Base-by-base conservation (phyloP, 2,329 filamentous ascomycete genomes). In the Daldinia eschscholtzii region DNA sequence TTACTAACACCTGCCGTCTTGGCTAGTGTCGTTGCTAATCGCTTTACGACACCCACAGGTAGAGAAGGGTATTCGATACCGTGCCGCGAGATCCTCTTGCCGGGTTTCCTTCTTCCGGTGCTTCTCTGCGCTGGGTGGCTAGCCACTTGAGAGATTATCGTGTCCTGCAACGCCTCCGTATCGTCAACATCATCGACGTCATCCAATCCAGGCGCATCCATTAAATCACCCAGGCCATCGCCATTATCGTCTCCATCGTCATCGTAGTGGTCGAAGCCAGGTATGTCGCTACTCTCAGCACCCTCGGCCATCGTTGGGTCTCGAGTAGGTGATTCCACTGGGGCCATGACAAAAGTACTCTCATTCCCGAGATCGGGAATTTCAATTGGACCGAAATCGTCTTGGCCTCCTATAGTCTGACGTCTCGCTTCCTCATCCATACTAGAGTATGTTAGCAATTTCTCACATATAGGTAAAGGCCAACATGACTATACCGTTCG, bases 31-130 rank as follows among this genome's bases (percentile, higher is more conserved):
- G 90, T 90, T 6, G 91, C 91, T 1, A 93, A 81, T 70, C 89
- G 86, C 80, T 94, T 95, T 57, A 97, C 89, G 20, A 94, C 88
- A 0, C 88, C 86, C 0, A 87, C 81, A 2, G 94, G 93, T 46
- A 97, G 82, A 0, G 91, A 89, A 0, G 93, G 92, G 72, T 94
- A 94, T 68, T 91, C 87, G 57, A 92, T 89, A 28, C 93, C 93
- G 75, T 94, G 85, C 56, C 87, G 87, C 0, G 93, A 97, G 55
- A 89, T 84, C 70, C 87, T 86, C 72, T 88, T 83, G 30, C 78
- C 79, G 5, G 79, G 77, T 73, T 85, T 86, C 66, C 77, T 80
- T 67, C 79, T 80, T 65, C 78, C 79, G 46, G 70, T 68, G 46
- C 65, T 62, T 52, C 65, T 65, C 13, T 62, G 61, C 23, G 70